phyloP scores from a whole-genome alignment of 805 yeast genomes.

The Saccharomycopsis olivae region DNA sequence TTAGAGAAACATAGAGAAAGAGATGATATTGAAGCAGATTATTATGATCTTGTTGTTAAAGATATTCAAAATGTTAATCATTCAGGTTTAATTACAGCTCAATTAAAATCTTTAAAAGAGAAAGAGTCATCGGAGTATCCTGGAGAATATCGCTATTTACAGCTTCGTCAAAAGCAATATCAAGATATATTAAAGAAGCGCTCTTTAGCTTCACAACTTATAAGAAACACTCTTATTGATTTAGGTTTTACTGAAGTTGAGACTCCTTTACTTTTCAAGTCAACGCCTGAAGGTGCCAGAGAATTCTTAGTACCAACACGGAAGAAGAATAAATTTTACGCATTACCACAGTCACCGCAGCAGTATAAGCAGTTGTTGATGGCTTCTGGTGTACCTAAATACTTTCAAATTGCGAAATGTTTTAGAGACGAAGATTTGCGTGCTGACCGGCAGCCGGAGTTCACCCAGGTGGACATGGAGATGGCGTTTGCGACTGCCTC shows the following conservation, averaged over 20 bases:
- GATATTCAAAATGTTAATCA: slow-evolving; percentile 47
- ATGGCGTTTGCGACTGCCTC: slow-evolving; percentile 68
- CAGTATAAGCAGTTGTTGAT: slow-evolving; percentile 91
- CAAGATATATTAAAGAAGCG: slow-evolving; percentile 49
- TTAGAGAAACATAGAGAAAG: slow-evolving; percentile 26
- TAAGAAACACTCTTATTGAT: slow-evolving; percentile 35
- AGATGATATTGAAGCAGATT: not conserved
- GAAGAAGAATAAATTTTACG: slow-evolving; percentile 50
- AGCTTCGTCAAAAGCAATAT: slow-evolving; percentile 49
- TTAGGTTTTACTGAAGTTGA: slow-evolving; percentile 68
- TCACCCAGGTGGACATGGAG: slow-evolving; percentile 94
- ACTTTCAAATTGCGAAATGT: slow-evolving; percentile 88
- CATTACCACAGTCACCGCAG: slow-evolving; percentile 96
- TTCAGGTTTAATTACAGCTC: slow-evolving; percentile 56
- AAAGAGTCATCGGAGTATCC: slow-evolving; percentile 49
- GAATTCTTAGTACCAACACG: slow-evolving; percentile 94
- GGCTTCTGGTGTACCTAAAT: slow-evolving; percentile 83
- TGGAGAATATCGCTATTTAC: slow-evolving; percentile 71
- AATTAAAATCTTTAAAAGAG: slow-evolving; percentile 50
- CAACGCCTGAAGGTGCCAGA: slow-evolving; percentile 97
- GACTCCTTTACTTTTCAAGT: slow-evolving; percentile 86
- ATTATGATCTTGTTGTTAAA: slow-evolving; percentile 50
- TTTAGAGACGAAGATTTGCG: slow-evolving; percentile 94
- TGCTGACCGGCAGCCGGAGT: slow-evolving; percentile 94
- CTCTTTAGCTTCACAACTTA: slow-evolving; percentile 39